Conservation (phyloP, 164 flowering plant species). For the Liriodendron chinense region DNA sequence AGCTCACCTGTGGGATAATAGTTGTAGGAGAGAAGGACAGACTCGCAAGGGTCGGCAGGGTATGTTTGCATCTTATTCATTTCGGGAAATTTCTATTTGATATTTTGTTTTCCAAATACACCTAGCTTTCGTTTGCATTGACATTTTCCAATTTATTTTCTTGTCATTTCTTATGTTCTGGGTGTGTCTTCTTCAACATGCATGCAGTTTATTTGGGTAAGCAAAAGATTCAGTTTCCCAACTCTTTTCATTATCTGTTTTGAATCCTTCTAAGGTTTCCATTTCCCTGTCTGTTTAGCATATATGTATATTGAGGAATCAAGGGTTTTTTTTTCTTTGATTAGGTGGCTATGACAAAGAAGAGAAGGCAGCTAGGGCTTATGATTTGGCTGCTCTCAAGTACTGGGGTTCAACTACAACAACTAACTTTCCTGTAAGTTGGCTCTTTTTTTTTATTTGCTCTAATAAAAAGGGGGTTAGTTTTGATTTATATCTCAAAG, state of each 20-base stretch:
- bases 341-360: conserved; percentile 95
- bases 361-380: conserved; percentile 94
- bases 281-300: not conserved
- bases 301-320: not conserved
- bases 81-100: not conserved
- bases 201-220: conserved; percentile 84
- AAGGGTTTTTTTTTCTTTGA: not conserved
- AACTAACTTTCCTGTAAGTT: conserved; percentile 74
- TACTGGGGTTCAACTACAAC: conserved; percentile 96
- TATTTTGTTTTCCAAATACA: not conserved
- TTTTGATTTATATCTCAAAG: not conserved
- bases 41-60: conserved; percentile 96
- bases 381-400: conserved; percentile 92
- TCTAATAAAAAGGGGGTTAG: not conserved
- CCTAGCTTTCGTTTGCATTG: not conserved
- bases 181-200: conserved; percentile 21
- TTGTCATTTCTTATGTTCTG: conserved; percentile 10
- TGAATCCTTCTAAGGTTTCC: not conserved
- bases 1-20: conserved; percentile 97
- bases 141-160: conserved; percentile 8
- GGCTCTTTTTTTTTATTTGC: not conserved
- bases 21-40: conserved; percentile 97
- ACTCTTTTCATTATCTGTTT: not conserved
- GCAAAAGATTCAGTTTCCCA: conserved; percentile 14
- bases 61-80: conserved; percentile 11